Evolutionary conservation across 345 rosid species (phyloP), one percentile per base, ranked within the genome.

Genomic region (Hibiscus syriacus): DNA sequence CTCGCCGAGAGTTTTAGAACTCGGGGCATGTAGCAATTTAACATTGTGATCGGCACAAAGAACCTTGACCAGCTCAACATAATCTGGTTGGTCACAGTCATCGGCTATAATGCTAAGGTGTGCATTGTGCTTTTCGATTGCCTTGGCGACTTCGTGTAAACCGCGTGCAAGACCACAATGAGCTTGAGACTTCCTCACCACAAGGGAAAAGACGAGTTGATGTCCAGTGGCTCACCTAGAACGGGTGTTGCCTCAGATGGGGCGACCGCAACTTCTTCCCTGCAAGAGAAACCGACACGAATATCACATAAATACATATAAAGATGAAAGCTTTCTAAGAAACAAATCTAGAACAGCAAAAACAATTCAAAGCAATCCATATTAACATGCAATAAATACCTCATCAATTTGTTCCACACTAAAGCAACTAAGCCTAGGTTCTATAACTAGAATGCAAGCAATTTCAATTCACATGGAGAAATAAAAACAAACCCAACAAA

Each of bases 1-100:
- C 69, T 90, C 97, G 66, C 97, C 97, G 0, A 88, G 90, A 43
- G 90, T 76, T 67, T 90, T 86, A 13, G 96, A 83, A 75, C 85
- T 84, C 1, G 90, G 90, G 27, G 86, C 90, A 0, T 77, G 82
- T 30, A 88, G 65, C 67, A 88, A 68, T 71, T 76, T 78, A 38
- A 85, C 87, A 54, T 54, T 54, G 13, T 54, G 57, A n/a, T n/a
- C n/a, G n/a, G n/a, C n/a, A n/a, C n/a, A n/a, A n/a, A n/a, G n/a
- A n/a, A n/a, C n/a, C n/a, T n/a, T n/a, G n/a, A n/a, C n/a, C n/a
- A n/a, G n/a, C n/a, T n/a, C n/a, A n/a, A n/a, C n/a, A n/a, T n/a
- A n/a, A n/a, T n/a, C n/a, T n/a, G n/a, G n/a, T n/a, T n/a, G n/a
- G n/a, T n/a, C n/a, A n/a, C n/a, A n/a, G n/a, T n/a, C n/a, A n/a